Percentiles rank a stretch among this genome's conserved stretches.
These are phyloP conservation scores for Picochlorum sp. DNA, from an alignment of 139 green algal genomes.

Conservation along the genomic window DNA sequence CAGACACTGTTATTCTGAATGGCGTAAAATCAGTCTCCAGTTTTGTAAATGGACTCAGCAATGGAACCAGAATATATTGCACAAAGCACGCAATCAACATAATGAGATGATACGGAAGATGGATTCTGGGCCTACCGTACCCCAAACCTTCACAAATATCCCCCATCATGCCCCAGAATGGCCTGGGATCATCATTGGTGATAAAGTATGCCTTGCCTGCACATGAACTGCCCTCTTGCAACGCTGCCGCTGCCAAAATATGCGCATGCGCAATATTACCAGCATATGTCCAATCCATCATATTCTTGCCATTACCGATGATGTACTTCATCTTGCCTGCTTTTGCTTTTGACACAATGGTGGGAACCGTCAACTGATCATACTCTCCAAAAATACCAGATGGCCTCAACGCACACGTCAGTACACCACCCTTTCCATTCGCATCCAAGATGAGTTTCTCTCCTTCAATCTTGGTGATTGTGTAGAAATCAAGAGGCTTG, in stretches of 20 bases:
- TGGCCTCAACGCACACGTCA: slow-evolving; percentile 63
- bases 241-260: slow-evolving; percentile 45
- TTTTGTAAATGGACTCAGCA: slow-evolving; percentile 40
- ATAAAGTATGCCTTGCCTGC: slow-evolving; percentile 75
- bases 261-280: slow-evolving; percentile 72
- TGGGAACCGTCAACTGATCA: slow-evolving; percentile 73
- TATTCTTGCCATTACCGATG: slow-evolving; percentile 70
- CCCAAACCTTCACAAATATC: slow-evolving; percentile 72
- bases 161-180: slow-evolving; percentile 81
- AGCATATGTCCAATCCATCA: slow-evolving; percentile 85
- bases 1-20: slow-evolving; percentile 41
- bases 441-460: slow-evolving; percentile 71
- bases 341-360: slow-evolving; percentile 35
- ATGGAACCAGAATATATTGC: slow-evolving; percentile 53
- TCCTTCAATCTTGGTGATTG: slow-evolving; percentile 56
- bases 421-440: slow-evolving; percentile 47
- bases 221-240: slow-evolving; percentile 16
- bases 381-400: slow-evolving; percentile 82
- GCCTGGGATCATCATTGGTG: slow-evolving; percentile 70
- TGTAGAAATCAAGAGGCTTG: slow-evolving; percentile 79
- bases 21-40: slow-evolving; percentile 63
- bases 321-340: slow-evolving; percentile 88
- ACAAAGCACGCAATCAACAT: slow-evolving; percentile 61
- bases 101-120: slow-evolving; percentile 67
- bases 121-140: slow-evolving; percentile 48